A percentile compares a stretch with the other conserved stretches of the same genome.
Evolutionary conservation across 805 yeast genomes (phyloP).

Genomic region (baker's yeast (Saccharomyces cerevisiae)): DNA sequence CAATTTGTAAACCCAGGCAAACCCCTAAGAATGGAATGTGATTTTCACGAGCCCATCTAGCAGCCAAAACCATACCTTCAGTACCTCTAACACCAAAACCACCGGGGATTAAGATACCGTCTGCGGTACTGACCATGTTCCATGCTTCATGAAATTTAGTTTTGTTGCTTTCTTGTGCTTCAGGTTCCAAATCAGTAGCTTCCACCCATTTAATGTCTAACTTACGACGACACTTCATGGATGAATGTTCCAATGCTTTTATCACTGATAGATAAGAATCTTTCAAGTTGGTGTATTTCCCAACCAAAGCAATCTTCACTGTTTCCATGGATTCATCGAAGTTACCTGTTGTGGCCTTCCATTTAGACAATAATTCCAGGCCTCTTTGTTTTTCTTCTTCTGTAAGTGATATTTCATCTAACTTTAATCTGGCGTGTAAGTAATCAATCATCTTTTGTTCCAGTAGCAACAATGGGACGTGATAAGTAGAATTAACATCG

Average conservation of each 20-base stretch:
- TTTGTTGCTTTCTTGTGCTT: slow-evolving; percentile 53
- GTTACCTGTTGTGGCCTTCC: slow-evolving; percentile 72
- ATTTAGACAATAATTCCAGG: slow-evolving; percentile 55
- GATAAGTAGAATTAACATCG: slow-evolving; percentile 94
- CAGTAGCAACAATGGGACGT: slow-evolving; percentile 84
- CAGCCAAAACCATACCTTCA: slow-evolving; percentile 96
- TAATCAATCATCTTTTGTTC: slow-evolving; percentile 79
- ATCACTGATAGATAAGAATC: slow-evolving; percentile 93
- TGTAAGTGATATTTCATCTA: slow-evolving; percentile 41
- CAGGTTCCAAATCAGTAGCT: slow-evolving; percentile 79
- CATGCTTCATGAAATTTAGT: slow-evolving; percentile 88
- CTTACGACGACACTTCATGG: slow-evolving; percentile 80
- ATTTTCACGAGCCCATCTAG: slow-evolving; percentile 97
- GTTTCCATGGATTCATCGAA: slow-evolving; percentile 79
- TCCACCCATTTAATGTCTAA: slow-evolving; percentile 94
- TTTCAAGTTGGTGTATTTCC: slow-evolving; percentile 91
- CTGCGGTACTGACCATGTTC: slow-evolving; percentile 87
- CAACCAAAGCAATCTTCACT: slow-evolving; percentile 92
- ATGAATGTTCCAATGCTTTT: slow-evolving; percentile 89
- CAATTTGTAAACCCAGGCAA: slow-evolving; percentile 94
- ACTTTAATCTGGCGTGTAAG: slow-evolving; percentile 57
- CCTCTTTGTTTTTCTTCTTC: slow-evolving; percentile 57
- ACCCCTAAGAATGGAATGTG: slow-evolving; percentile 92
- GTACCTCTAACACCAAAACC: slow-evolving; percentile 97
- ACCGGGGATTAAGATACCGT: slow-evolving; percentile 96